Percentiles rank a stretch among this genome's conserved stretches.
Conservation (phyloP, 495 filamentous ascomycete genomes). For the Saxophila tyrrhenica region DNA sequence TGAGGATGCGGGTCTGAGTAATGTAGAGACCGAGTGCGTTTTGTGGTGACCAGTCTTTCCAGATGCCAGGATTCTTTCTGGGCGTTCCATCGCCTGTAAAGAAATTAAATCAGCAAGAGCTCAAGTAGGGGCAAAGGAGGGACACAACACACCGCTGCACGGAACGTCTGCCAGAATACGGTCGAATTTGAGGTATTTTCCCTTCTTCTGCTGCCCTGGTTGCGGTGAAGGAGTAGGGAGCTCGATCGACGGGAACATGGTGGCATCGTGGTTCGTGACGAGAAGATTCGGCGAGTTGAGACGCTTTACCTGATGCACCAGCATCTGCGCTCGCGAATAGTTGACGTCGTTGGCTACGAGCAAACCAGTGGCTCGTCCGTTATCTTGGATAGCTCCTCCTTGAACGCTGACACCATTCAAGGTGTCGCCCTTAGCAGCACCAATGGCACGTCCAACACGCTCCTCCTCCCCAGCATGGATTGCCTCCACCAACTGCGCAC, state of each 20-base stretch:
- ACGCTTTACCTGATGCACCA: constrained; percentile 94
- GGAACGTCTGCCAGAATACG: constrained; percentile 93
- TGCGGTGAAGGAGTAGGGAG: constrained; percentile 41
- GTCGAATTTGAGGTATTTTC: constrained; percentile 83
- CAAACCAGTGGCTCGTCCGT: constrained; percentile 78
- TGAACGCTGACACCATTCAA: constrained; percentile 33
- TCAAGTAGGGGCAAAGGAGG: too few relatives aligned
- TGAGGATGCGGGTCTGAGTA: constrained; percentile 78
- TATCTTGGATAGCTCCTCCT: constrained; percentile 45
- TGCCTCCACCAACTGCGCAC: constrained; percentile 88
- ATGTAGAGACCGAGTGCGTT: constrained; percentile 75
- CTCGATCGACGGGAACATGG: constrained; percentile 83
- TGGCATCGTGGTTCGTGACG: constrained; percentile 96
- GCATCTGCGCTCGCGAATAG: constrained; percentile 89
- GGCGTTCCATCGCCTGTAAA: constrained; percentile 87
- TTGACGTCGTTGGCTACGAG: constrained; percentile 93
- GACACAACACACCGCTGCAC: too few relatives aligned
- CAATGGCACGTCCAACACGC: constrained; percentile 47
- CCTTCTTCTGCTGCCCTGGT: constrained; percentile 42
- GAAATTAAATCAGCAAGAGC: too few relatives aligned
- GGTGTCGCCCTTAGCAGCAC: constrained; percentile 1
- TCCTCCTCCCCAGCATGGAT: constrained; percentile 85
- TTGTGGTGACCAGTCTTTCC: constrained; percentile 83
- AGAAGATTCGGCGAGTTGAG: constrained; percentile 93
- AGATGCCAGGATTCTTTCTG: constrained; percentile 82